Evolutionary conservation across 768 basidiomycete species (phyloP), one percentile per base, ranked within the genome.

Genomic region (Xerocomus potaroensis): DNA sequence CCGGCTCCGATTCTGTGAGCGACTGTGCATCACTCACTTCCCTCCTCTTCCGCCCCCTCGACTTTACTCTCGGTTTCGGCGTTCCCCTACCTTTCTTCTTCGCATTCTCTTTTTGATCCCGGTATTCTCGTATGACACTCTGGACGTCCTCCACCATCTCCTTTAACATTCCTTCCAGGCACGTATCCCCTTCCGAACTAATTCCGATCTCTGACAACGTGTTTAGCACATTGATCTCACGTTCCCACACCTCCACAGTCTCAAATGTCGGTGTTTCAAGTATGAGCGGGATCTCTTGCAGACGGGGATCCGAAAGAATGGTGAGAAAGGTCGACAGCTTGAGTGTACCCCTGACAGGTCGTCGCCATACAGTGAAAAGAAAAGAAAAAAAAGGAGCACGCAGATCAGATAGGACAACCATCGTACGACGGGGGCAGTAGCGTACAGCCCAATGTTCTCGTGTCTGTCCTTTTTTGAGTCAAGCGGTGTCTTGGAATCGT

Each of bases 391-490:
- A 12, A 43, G 11, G 10, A 38, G 19, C 23, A 23, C 15, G 15
- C 15, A 5, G 23, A 23, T 51, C 38, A 41, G 12, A 14, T 11
- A 27, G 21, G 39, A 32, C 32, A 33, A 29, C 8, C n/a, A n/a
- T n/a, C 4, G 11, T 24, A 29, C n/a, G 30, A 12, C 6, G 15
- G 44, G 30, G 6, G 26, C 1, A 27, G 38, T 32, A 5, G 74
- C 85, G 51, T 58, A 88, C 85, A 87, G 62, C 18, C 91, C 91
- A 30, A 93, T 83, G 51, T 90, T 92, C 63, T 91, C 82, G 54
- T 93, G 91, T 31, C 87, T 68, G 56, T 93, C 91, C 53, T 79
- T 83, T 54, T 76, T 83, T 11, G 84, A 83, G 3, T 72, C 76
- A 11, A 79, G 70, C 1, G 68, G 70, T 8, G 75, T 76, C 62